A percentile compares a stretch with the other conserved stretches of the same genome.
Evolutionary conservation across 169 alveolate genomes (phyloP).

Genomic region (Cryptosporidium parvum): DNA sequence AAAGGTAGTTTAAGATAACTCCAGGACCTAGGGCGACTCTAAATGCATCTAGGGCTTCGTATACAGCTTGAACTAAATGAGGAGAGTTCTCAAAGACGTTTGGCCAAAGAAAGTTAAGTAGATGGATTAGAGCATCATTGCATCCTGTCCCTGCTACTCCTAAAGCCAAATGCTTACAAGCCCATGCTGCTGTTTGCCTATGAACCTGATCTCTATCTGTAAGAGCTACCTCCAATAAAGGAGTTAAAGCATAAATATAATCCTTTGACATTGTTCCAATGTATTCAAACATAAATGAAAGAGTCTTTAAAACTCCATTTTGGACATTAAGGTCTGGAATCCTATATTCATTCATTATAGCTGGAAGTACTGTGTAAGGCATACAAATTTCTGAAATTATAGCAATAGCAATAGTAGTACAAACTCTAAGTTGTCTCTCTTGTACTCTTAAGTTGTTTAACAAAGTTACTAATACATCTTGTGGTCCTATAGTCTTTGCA

Average conservation of each 20-base stretch:
- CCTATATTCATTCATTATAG: constrained; percentile 98
- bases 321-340: constrained; percentile 99
- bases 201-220: constrained; percentile 99
- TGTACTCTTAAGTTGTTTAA: constrained; percentile 96
- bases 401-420: constrained; percentile 98
- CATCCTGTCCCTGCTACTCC: constrained; percentile 95
- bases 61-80: constrained; percentile 96
- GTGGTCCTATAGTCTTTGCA: constrained; percentile 99
- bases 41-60: constrained; percentile 98
- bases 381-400: constrained; percentile 99
- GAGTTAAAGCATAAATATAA: constrained; percentile 97
- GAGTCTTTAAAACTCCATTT: constrained; percentile 98
- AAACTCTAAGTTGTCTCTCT: constrained; percentile 98
- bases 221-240: constrained; percentile 98
- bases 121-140: constrained; percentile 97
- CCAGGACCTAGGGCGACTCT: constrained; percentile 99
- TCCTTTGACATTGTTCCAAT: constrained; percentile 95
- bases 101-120: constrained; percentile 99
- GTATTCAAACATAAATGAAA: constrained; percentile 99
- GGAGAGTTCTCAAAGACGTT: constrained; percentile 99
- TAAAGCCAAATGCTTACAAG: constrained; percentile 97
- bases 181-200: constrained; percentile 98
- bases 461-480: constrained; percentile 96
- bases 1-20: constrained; percentile 92
- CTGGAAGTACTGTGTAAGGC: constrained; percentile 99